Evolutionary conservation across 768 basidiomycete genomes (phyloP).

Genomic region (Kwoniella dendrophila): DNA sequence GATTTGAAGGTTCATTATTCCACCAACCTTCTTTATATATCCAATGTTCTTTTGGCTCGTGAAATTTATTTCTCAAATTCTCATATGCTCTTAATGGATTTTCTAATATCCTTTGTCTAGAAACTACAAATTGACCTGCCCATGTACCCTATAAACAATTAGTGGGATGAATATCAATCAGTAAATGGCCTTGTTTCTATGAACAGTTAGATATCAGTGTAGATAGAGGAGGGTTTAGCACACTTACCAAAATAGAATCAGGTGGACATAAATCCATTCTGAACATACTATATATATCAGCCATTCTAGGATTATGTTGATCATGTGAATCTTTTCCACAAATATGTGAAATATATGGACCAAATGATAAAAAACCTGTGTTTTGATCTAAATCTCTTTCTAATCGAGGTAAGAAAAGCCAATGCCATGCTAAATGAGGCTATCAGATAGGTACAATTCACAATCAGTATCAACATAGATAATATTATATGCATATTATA

Average conservation of each 20-base stretch:
- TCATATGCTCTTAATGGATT: constrained; percentile 42
- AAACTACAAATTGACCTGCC: constrained; percentile 53
- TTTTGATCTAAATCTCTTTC: constrained; percentile 21
- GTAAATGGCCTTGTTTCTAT: background rate
- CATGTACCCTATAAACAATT: constrained; percentile 44
- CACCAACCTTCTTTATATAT: constrained; percentile 51
- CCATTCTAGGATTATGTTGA: constrained; percentile 45
- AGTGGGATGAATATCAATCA: constrained; percentile 18
- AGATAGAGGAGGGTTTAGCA: background rate
- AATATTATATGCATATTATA: background rate
- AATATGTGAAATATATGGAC: constrained; percentile 41
- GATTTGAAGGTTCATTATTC: constrained; percentile 39
- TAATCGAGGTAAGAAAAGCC: constrained; percentile 44
- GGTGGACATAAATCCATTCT: constrained; percentile 46
- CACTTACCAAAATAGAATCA: constrained; percentile 27
- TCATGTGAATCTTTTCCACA: constrained; percentile 46
- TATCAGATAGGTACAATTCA: constrained; percentile 4
- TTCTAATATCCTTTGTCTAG: constrained; percentile 40
- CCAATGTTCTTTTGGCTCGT: constrained; percentile 42
- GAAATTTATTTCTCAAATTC: constrained; percentile 37
- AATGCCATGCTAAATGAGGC: constrained; percentile 55
- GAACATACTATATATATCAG: constrained; percentile 53
- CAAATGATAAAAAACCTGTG: constrained; percentile 53
- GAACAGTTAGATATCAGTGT: background rate
- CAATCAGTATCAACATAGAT: background rate